Base-by-base conservation (phyloP, 495 filamentous ascomycete genomes). In the Penicillium soppii region DNA sequence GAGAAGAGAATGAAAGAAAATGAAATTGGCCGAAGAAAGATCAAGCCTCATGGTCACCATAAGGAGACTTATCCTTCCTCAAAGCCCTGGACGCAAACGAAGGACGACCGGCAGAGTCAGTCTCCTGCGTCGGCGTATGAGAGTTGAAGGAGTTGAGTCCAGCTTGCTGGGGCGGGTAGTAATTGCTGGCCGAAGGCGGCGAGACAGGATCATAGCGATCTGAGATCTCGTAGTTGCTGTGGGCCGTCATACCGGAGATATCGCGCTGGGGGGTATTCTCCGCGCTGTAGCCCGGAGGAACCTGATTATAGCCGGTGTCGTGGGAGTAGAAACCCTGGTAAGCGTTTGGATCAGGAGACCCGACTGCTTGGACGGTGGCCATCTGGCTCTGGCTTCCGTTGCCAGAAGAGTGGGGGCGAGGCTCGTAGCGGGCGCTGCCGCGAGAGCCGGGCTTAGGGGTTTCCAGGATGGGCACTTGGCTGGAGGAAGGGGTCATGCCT, bases 201-300 rank as follows among this genome's bases (percentile, higher is more conserved):
- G 62, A 66, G 23, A 61, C 50, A 5, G 62, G 57, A 23, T 66
- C 62, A 21, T 63, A 63, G 10, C 51, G 59, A 1, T 60, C 53
- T 8, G 49, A 27, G 10, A 51, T 33, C 7, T 62, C 52, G 45
- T 57, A 56, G 2, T 58, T 53, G 21, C 48, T 53, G 39, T 19
- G 43, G 1, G 57, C 37, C 1, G 52, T 52, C n/a, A 49, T 21
- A 10, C 37, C 54, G 10, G 53, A 57, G 35, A 53, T 38, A 1
- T 44, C 25, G 12, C 53, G 53, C 7, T 38, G 32, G 4, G 45
- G 44, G 3, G 46, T 32, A 20, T 56, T 30, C 26, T 51, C 41
- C 1, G 36, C 17, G 43, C 47, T 54, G 26, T 47, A 35, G 2
- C 49, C 50, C 7, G 17, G 16, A 0, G 57, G 43, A 8, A 62